phyloP scores from a whole-genome alignment of 129 eudicot species.

The Flaveria linearis region DNA sequence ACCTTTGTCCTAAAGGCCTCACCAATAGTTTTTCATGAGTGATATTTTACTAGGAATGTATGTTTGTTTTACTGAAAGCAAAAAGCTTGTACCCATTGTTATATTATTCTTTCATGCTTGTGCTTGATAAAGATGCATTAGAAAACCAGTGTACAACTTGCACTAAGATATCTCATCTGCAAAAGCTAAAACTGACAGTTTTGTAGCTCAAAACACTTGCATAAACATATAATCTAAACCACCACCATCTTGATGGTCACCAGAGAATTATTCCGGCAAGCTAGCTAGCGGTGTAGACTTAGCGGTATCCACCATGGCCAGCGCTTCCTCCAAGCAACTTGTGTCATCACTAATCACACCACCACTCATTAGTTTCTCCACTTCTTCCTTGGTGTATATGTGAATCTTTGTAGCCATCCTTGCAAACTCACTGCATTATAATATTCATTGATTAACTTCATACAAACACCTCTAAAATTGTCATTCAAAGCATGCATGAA shows the following conservation, averaged over 20 bases:
- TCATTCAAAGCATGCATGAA: neutral
- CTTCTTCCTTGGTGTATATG: constrained; percentile 86
- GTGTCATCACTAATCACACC: constrained; percentile 79
- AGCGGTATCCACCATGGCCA: constrained; percentile 60
- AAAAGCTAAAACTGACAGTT: constrained; percentile 18
- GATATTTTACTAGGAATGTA: too few relatives aligned
- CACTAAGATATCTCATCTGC: constrained; percentile 15
- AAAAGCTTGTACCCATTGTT: neutral
- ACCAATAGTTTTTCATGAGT: too few relatives aligned
- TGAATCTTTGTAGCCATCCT: constrained; percentile 79
- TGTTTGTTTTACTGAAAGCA: neutral
- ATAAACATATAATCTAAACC: constrained; percentile 29
- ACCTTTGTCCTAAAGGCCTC: too few relatives aligned
- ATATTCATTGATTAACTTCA: constrained; percentile 2
- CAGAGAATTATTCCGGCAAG: constrained; percentile 20
- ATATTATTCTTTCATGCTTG: neutral
- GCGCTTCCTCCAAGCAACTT: constrained; percentile 94
- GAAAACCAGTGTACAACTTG: constrained; percentile 7
- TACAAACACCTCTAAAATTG: neutral
- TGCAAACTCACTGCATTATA: constrained; percentile 66
- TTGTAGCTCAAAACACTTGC: constrained; percentile 14
- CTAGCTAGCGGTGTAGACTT: constrained; percentile 47
- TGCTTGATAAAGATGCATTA: constrained; percentile 4
- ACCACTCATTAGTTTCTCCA: constrained; percentile 76
- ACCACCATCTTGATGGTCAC: constrained; percentile 19